phyloP scores from a whole-genome alignment of 805 yeast species.

The Candida railenensis region DNA sequence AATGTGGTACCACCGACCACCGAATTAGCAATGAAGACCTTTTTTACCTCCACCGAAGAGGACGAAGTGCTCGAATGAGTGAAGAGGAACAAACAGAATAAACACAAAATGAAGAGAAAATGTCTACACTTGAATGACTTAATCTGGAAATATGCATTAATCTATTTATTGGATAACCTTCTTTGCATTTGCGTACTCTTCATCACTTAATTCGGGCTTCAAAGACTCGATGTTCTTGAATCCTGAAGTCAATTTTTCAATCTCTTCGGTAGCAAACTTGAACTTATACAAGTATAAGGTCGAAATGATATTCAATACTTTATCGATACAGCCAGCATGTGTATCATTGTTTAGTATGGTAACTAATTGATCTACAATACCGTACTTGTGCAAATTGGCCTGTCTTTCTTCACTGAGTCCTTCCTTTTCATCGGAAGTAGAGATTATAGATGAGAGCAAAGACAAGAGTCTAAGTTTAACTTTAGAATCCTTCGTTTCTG shows the following conservation, averaged over 20 bases:
- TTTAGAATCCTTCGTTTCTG: slow-evolving; percentile 29
- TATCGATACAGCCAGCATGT: slow-evolving; percentile 55
- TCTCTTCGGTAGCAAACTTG: slow-evolving; percentile 46
- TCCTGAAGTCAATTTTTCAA: slow-evolving; percentile 30
- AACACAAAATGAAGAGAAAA: too few relatives aligned
- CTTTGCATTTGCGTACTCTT: slow-evolving; percentile 52
- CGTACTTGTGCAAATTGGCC: slow-evolving; percentile 34
- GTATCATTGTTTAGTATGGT: slow-evolving; percentile 29
- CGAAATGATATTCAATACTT: slow-evolving; percentile 49
- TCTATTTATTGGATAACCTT: slow-evolving; percentile 25
- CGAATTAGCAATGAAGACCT: slow-evolving; percentile 45
- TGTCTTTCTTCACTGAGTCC: slow-evolving; percentile 16
- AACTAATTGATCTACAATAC: slow-evolving; percentile 33
- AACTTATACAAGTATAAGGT: slow-evolving; percentile 44
- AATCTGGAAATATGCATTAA: neutral
- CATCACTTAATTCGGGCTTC: slow-evolving; percentile 51
- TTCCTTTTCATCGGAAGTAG: slow-evolving; percentile 47
- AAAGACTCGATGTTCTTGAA: slow-evolving; percentile 39
- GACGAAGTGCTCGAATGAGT: slow-evolving; percentile 31
- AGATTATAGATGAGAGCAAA: slow-evolving; percentile 55
- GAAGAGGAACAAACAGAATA: too few relatives aligned
- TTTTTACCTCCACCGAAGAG: slow-evolving; percentile 53
- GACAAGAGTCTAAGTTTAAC: slow-evolving; percentile 55
- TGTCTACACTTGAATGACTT: neutral
- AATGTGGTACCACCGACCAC: slow-evolving; percentile 50